Evolutionary conservation across 2,329 filamentous ascomycete species (phyloP), one percentile per base, ranked within the genome.

Genomic region (Colletotrichum nymphaeae): DNA sequence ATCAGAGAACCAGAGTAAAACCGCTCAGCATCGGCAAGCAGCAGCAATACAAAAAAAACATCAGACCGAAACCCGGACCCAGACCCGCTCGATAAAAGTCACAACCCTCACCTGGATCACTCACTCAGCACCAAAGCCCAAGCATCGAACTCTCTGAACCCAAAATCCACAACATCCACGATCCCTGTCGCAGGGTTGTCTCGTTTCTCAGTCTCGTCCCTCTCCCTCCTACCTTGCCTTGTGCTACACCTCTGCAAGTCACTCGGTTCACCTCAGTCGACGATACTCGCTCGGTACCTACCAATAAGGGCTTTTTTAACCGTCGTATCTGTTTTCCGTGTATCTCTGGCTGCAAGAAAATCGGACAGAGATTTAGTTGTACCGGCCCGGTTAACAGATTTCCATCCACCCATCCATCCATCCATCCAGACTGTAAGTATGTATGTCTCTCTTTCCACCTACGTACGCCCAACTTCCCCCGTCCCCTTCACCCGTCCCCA

Each of bases 121-220:
- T 52, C 46, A 57, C 63, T 65, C 49, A 65, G 63, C 52, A 42
- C 19, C 52, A 32, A 65, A 55, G 32, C 52, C 52, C 52, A 65
- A 65, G 52, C 52, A 65, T 46, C 19, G 49, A n/a, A 28, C 63
- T 46, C 35, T 22, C 52, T 57, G 42, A 35, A 70, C 55, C 63
- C 57, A 63, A 49, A 60, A 69, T 26, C 67, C 58, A 63, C 30
- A 63, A 69, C 69, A 69, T 32, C 53, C 65, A 63, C 35, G 52
- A 72, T 37, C 69, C 57, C 69, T 72, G 65, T 30, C 37, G 30
- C 37, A 12, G n/a, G 22, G 42, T n/a, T 22, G 58, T 52, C 62
- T 52, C 37, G 28, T 58, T n/a, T 67, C 37, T 7, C 37, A 42
- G 37, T 42, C 37, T 42, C 37, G 37, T 42, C 37, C 37, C 37